Percentiles rank a stretch among this genome's conserved stretches.
phyloP scores from a whole-genome alignment of 1,284 basidiomycete species.

The Erythrobasidium hasegawianum region DNA sequence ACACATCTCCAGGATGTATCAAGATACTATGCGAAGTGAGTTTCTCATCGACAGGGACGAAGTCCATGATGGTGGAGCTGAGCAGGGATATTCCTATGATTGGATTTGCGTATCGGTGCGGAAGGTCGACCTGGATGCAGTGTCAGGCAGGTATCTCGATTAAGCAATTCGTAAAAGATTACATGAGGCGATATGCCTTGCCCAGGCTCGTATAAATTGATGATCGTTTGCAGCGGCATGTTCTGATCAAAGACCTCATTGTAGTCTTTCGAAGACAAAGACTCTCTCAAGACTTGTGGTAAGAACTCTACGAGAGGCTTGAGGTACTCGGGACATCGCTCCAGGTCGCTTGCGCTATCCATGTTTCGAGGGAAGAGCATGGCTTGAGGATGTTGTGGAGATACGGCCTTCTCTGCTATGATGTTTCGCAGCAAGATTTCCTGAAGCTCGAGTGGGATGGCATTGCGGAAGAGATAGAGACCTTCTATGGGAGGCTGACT shows the following conservation, averaged over 20 bases:
- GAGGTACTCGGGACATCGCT: conserved; percentile 6
- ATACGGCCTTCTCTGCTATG: conserved; percentile 16
- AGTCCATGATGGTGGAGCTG: conserved; percentile 69
- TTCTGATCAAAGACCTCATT: conserved; percentile 46
- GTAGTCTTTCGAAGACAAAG: conserved; percentile 57
- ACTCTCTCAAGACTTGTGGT: conserved; percentile 49
- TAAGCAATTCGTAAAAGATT: not conserved
- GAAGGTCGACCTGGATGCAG: conserved; percentile 62
- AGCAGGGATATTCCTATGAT: conserved; percentile 72
- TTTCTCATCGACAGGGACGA: conserved; percentile 54
- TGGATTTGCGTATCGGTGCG: conserved; percentile 69
- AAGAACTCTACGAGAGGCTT: conserved; percentile 10
- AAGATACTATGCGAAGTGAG: not conserved
- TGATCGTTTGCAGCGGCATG: conserved; percentile 63
- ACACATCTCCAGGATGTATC: conserved; percentile 59
- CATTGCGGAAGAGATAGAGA: conserved; percentile 35
- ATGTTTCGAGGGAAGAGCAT: conserved; percentile 27
- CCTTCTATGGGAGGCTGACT: conserved; percentile 24
- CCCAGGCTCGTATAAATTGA: conserved; percentile 72
- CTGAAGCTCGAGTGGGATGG: conserved; percentile 35
- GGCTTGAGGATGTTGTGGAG: conserved; percentile 22
- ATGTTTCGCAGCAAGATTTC: conserved; percentile 14
- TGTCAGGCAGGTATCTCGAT: not conserved
- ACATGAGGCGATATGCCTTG: conserved; percentile 70
- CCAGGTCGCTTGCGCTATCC: conserved; percentile 6